Evolutionary conservation across 2,329 filamentous ascomycete genomes (phyloP).

Genomic region (Fusarium sublunatum): DNA sequence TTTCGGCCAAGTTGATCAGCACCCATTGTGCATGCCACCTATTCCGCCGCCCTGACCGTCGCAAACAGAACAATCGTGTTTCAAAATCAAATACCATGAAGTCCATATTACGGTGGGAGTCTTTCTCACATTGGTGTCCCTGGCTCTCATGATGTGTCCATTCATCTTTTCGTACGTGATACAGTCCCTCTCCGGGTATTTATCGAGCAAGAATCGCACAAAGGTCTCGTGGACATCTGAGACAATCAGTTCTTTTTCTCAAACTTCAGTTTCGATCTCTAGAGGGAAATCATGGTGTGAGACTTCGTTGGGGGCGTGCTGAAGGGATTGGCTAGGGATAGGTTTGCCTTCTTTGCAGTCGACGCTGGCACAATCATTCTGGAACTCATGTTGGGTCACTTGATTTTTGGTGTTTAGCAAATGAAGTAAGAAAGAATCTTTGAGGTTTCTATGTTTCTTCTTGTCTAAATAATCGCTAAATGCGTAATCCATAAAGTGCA

Average conservation of each 20-base stretch:
- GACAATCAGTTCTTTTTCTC: constrained; percentile 30
- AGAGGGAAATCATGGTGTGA: constrained; percentile 9
- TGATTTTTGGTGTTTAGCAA: constrained; percentile 42
- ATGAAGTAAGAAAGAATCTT: constrained; percentile 39
- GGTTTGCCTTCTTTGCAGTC: constrained; percentile 39
- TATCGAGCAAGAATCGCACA: constrained; percentile 44
- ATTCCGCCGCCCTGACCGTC: constrained; percentile 37
- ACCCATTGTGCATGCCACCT: constrained; percentile 37
- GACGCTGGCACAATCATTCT: constrained; percentile 40
- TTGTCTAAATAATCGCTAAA: background rate
- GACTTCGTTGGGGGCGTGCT: background rate
- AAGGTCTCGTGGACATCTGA: constrained; percentile 40
- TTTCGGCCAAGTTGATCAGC: constrained; percentile 30
- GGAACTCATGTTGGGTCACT: constrained; percentile 44
- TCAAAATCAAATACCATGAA: background rate
- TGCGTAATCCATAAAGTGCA: background rate
- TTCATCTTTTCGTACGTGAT: constrained; percentile 42
- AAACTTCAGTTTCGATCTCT: constrained; percentile 22
- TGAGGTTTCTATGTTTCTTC: constrained; percentile 24
- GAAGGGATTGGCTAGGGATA: background rate
- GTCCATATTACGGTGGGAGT: constrained; percentile 2
- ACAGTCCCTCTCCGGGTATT: constrained; percentile 36
- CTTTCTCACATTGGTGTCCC: constrained; percentile 36
- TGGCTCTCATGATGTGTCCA: constrained; percentile 34
- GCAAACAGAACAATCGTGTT: constrained; percentile 36